A percentile compares a stretch with the other conserved stretches of the same genome.
Evolutionary conservation across 2,329 filamentous ascomycete species (phyloP).

Genomic region (Rhynchosporium graminicola): DNA sequence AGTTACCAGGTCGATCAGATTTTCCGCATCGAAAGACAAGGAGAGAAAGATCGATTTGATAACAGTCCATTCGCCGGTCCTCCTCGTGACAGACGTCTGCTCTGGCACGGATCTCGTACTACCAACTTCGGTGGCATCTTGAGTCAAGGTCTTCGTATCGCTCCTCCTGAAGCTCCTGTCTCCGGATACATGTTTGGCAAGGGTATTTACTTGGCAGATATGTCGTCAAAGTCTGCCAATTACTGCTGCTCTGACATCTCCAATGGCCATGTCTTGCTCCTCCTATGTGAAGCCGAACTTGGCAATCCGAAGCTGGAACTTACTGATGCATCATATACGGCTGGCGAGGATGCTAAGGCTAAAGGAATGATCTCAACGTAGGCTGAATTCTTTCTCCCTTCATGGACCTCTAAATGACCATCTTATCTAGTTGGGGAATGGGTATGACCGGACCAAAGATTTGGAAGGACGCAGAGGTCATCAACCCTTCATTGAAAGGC

Average conservation of each 20-base stretch:
- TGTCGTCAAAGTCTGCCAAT: slow-evolving; percentile 77
- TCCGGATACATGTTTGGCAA: slow-evolving; percentile 89
- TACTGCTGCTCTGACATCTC: slow-evolving; percentile 68
- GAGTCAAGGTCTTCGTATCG: slow-evolving; percentile 85
- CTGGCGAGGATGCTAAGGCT: slow-evolving; percentile 62
- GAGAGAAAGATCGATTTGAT: slow-evolving; percentile 70
- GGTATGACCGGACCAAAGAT: slow-evolving; percentile 62
- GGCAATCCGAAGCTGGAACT: slow-evolving; percentile 73
- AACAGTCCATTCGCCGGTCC: slow-evolving; percentile 51
- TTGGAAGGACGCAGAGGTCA: slow-evolving; percentile 75
- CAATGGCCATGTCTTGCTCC: slow-evolving; percentile 69
- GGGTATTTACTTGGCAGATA: slow-evolving; percentile 85
- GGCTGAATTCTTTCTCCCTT: not conserved
- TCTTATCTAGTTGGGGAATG: slow-evolving; percentile 64
- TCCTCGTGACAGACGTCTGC: slow-evolving; percentile 63
- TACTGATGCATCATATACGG: slow-evolving; percentile 56
- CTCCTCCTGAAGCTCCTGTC: slow-evolving; percentile 78
- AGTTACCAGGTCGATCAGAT: slow-evolving; percentile 68
- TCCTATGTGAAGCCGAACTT: slow-evolving; percentile 84
- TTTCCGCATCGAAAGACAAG: slow-evolving; percentile 77
- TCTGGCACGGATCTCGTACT: slow-evolving; percentile 84
- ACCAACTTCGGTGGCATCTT: slow-evolving; percentile 90
- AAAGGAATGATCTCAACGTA: slow-evolving; percentile 49
- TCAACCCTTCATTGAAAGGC: slow-evolving; percentile 66
- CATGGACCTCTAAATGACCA: not conserved